Conservation (phyloP, 345 rosid genomes). For the Camelina neglecta region DNA sequence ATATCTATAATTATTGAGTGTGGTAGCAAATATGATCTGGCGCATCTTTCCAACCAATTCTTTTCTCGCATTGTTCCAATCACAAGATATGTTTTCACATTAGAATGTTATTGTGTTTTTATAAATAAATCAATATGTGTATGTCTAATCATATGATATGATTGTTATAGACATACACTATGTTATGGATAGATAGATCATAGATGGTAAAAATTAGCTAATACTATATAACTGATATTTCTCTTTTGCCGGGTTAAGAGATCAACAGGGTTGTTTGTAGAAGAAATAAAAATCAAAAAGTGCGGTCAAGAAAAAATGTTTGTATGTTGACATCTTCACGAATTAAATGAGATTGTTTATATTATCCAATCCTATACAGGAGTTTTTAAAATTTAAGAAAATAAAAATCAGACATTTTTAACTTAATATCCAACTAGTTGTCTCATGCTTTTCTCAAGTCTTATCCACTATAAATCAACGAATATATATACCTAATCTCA, state of each 20-base stretch:
- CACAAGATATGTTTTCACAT: conserved; percentile 26
- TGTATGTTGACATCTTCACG: background rate
- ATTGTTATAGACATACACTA: no score
- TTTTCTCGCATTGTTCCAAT: conserved; percentile 18
- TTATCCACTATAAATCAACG: conserved; percentile 20
- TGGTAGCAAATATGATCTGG: conserved; percentile 38
- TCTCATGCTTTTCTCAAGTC: background rate
- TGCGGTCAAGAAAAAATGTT: background rate
- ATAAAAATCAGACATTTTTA: no score
- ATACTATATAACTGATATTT: no score
- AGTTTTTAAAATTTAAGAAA: no score
- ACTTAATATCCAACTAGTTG: background rate
- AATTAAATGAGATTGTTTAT: no score
- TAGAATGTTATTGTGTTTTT: background rate
- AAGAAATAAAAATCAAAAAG: background rate
- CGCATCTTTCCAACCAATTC: conserved; percentile 31
- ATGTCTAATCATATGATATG: no score
- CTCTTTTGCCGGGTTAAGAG: no score
- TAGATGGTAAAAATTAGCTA: no score
- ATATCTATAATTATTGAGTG: conserved; percentile 19
- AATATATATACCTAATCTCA: conserved; percentile 15
- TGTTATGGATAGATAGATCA: no score
- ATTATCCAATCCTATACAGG: background rate
- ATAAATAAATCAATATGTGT: no score
- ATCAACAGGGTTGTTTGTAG: no score